phyloP scores from a whole-genome alignment of 495 filamentous ascomycete genomes.

The Hypoxylon rickii region DNA sequence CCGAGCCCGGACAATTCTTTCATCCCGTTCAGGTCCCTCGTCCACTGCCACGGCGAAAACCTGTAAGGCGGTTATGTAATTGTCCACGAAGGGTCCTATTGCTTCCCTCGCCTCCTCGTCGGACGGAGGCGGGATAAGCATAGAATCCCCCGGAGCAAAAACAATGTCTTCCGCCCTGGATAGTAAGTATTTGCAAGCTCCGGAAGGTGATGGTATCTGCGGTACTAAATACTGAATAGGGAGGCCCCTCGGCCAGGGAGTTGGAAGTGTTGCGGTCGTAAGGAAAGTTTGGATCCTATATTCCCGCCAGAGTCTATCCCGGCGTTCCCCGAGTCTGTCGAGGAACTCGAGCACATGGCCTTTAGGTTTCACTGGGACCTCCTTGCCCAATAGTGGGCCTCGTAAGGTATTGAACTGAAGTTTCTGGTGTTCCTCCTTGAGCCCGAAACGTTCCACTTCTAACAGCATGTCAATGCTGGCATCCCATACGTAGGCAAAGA shows the following conservation, averaged over 20 bases:
- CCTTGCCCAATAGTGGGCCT: background rate
- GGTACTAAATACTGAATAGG: conserved; percentile 22
- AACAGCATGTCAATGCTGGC: conserved; percentile 30
- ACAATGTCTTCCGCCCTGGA: conserved; percentile 25
- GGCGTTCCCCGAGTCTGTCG: conserved; percentile 25
- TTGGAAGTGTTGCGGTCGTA: background rate
- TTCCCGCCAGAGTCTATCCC: conserved; percentile 30
- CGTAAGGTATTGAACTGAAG: background rate
- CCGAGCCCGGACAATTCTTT: conserved; percentile 15
- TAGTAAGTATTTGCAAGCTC: conserved; percentile 20
- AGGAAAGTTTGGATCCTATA: conserved; percentile 11
- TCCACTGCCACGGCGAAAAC: conserved; percentile 15
- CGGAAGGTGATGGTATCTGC: conserved; percentile 2
- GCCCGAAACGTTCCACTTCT: conserved; percentile 19
- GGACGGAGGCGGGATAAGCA: conserved; percentile 10
- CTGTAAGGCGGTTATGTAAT: conserved; percentile 22
- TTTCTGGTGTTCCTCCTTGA: conserved; percentile 2
- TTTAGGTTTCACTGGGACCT: background rate
- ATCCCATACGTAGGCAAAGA: conserved; percentile 26
- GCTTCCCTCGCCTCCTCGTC: conserved; percentile 14
- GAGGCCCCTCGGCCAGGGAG: conserved; percentile 33
- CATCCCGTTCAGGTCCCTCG: background rate
- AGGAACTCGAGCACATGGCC: conserved; percentile 23
- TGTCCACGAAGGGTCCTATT: conserved; percentile 24
- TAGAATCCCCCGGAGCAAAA: conserved; percentile 8